These are phyloP conservation scores for Malus domestica DNA, from an alignment of 306 rosid species.

Conservation along the genomic window ASM211411v1 NC_041791.1:36168001-36168500, in stretches of 20 bases:
- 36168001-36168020: not conserved
- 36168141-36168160: not conserved
- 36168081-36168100: not conserved
- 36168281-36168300: conserved; percentile 62
- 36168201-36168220: conserved; percentile 12
- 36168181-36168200: conserved; percentile 16
- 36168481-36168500: conserved; percentile 3
- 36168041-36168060: no score
- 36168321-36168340: conserved; percentile 42
- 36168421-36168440: conserved; percentile 14
- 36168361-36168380: conserved; percentile 30
- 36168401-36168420: conserved; percentile 29
- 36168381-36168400: conserved; percentile 22
- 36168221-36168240: conserved; percentile 22
- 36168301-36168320: conserved; percentile 55
- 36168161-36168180: not conserved
- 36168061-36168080: not conserved
- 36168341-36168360: conserved; percentile 22
- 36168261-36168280: conserved; percentile 35
- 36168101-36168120: not conserved
- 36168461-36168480: not conserved
- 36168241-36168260: conserved; percentile 15
- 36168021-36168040: not conserved
- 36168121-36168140: not conserved
- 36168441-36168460: not conserved